phyloP scores from a whole-genome alignment of 352 stramenopile species.

The Globisporangium parvum region DNA sequence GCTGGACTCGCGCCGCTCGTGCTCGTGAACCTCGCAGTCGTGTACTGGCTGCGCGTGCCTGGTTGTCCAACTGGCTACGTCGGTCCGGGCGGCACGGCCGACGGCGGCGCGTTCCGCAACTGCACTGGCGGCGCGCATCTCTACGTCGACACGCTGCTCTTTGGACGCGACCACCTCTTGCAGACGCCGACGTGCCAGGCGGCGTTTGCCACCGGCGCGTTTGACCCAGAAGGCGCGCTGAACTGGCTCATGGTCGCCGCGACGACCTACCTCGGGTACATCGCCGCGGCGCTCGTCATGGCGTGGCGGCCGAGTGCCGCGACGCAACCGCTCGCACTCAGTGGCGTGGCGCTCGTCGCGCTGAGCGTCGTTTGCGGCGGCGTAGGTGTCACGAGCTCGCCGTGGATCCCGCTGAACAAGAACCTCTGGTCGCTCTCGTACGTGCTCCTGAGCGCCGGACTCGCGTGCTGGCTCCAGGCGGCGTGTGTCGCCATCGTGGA shows the following conservation, averaged over 20 bases:
- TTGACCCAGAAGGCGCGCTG: slow-evolving; percentile 73
- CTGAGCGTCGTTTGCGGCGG: slow-evolving; percentile 12
- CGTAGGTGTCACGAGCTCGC: slow-evolving; percentile 5
- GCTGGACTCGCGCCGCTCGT: slow-evolving; percentile 30
- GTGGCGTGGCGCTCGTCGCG: slow-evolving; percentile 3
- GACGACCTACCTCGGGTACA: slow-evolving; percentile 61
- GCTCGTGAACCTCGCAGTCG: slow-evolving; percentile 43
- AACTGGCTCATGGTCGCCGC: slow-evolving; percentile 68
- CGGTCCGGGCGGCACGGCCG: slow-evolving; percentile 49
- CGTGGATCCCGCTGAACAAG: slow-evolving; percentile 77
- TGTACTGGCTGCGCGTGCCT: slow-evolving; percentile 45
- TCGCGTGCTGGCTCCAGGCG: slow-evolving; percentile 25
- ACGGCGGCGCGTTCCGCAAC: slow-evolving; percentile 34
- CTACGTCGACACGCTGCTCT: slow-evolving; percentile 57
- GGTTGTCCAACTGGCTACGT: slow-evolving; percentile 73
- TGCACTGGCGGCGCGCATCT: slow-evolving; percentile 80
- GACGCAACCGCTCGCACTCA: slow-evolving; percentile 4
- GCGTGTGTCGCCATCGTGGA: slow-evolving; percentile 22
- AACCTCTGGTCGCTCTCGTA: slow-evolving; percentile 82
- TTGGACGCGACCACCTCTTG: slow-evolving; percentile 56
- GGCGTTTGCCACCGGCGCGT: slow-evolving; percentile 50
- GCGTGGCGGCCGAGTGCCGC: neutral
- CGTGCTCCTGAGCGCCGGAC: slow-evolving; percentile 36
- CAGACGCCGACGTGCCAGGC: slow-evolving; percentile 52
- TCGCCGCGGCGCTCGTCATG: slow-evolving; percentile 31